phyloP scores from a whole-genome alignment of 2,329 filamentous ascomycete genomes.

The Aspergillus caelatus region DNA sequence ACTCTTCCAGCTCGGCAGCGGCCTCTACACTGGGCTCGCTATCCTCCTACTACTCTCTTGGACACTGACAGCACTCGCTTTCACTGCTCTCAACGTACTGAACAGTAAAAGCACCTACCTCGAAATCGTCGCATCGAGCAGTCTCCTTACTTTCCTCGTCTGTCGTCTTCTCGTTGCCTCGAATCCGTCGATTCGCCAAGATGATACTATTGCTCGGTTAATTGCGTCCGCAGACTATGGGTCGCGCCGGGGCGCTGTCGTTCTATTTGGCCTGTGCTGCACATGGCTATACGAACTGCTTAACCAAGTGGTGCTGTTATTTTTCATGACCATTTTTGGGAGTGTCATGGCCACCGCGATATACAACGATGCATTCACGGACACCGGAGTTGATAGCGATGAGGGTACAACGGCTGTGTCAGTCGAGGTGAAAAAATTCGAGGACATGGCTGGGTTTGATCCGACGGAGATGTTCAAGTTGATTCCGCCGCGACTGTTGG shows the following conservation, averaged over 20 bases:
- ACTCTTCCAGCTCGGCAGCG: neutral
- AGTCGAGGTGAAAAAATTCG: neutral
- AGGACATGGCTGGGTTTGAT: neutral
- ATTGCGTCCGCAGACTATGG: neutral
- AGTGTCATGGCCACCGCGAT: neutral
- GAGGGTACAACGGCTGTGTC: neutral
- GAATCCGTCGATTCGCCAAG: neutral
- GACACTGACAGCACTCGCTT: neutral
- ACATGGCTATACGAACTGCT: neutral
- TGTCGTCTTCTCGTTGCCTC: neutral
- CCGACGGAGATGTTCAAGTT: neutral
- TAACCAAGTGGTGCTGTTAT: neutral
- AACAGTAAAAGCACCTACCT: neutral
- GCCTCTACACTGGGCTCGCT: neutral
- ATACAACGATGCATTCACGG: neutral
- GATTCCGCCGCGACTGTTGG: neutral
- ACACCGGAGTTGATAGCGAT: neutral
- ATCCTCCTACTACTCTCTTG: neutral
- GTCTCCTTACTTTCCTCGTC: neutral
- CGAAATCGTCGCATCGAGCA: neutral
- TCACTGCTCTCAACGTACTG: neutral
- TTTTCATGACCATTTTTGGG: neutral
- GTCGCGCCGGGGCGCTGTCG: neutral
- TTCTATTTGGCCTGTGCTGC: neutral
- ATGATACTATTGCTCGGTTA: neutral